Base-by-base conservation (phyloP, 2,329 filamentous ascomycete genomes). In the Ploettnerulaceae sp. region DNA sequence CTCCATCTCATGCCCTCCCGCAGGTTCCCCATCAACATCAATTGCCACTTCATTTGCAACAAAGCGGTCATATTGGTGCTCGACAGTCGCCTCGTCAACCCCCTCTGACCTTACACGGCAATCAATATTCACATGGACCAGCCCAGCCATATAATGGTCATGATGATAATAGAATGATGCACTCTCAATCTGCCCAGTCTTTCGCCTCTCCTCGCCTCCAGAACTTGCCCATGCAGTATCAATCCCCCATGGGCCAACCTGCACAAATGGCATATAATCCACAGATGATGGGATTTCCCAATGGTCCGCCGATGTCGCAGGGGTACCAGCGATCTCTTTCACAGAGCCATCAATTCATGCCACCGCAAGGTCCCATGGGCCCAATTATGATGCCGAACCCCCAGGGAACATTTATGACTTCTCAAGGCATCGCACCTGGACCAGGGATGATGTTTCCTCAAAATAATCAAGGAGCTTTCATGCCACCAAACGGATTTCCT, bases 401-500 rank as follows among this genome's bases (percentile, higher is more conserved):
- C 12, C 80, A 78, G 69, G 85, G 71, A 11, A 74, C 75, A 2
- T 94, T 85, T 60, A 85, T 93, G 69, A 78, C 82, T 29, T 84
- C 82, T n/a, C 82, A 85, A 57, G 78, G 76, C 5, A 83, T 88
- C 76, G 72, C 79, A 4, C 80, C 81, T 9, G 41, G 76, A 40
- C 84, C 84, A 25, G 86, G 89, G 58, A 84, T 91, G 77, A 89
- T 95, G 79, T 94, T 93, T 65, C 84, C 88, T 15, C 80, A 80
- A n/a, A 82, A 77, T 12, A 70, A 63, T 2, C 78, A 79, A 47
- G 68, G 62, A 64, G 86, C 69, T 69, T 86, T 71, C 75, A 89
- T 78, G 74, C 82, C 67, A 24, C 72, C 75, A 15, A 70, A 67
- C 31, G 75, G 72, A 2, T 74, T 74, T 14, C 77, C 76, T 21